Evolutionary conservation across 805 yeast species (phyloP).

Genomic region (Hanseniaspora pseudoguilliermondii): DNA sequence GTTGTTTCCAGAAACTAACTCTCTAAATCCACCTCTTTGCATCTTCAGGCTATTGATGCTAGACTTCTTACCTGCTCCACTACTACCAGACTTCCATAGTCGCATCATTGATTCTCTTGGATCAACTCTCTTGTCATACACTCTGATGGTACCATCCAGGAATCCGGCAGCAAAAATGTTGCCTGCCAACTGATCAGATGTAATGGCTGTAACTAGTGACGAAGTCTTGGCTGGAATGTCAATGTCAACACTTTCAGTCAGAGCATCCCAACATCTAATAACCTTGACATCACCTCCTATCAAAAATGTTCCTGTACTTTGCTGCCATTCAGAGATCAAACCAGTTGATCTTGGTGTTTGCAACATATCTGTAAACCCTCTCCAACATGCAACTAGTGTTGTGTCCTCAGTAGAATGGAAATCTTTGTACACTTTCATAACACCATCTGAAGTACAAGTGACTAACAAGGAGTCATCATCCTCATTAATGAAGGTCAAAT

Average conservation of each 20-base stretch:
- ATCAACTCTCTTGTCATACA: conserved; percentile 79
- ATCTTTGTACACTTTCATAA: conserved; percentile 72
- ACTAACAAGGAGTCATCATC: conserved; percentile 78
- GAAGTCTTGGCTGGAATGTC: conserved; percentile 89
- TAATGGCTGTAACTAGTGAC: conserved; percentile 72
- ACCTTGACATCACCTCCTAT: conserved; percentile 93
- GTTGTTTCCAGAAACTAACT: conserved; percentile 67
- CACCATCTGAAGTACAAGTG: conserved; percentile 89
- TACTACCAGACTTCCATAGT: conserved; percentile 49
- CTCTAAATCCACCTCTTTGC: conserved; percentile 95
- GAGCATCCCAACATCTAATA: conserved; percentile 92
- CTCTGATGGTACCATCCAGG: conserved; percentile 77
- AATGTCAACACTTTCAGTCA: conserved; percentile 70
- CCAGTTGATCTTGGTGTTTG: conserved; percentile 75
- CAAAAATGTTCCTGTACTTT: conserved; percentile 75
- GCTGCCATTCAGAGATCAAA: conserved; percentile 90
- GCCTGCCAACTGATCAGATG: conserved; percentile 94
- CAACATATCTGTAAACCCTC: conserved; percentile 77
- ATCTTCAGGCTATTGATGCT: conserved; percentile 71
- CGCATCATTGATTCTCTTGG: conserved; percentile 75
- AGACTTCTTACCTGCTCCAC: conserved; percentile 26
- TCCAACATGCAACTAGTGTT: conserved; percentile 74
- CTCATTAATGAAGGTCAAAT: conserved; percentile 73
- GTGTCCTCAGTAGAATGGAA: conserved; percentile 46
- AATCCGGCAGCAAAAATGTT: conserved; percentile 83